Conservation (phyloP, 768 basidiomycete genomes). For the Boletus subparvulus region DNA sequence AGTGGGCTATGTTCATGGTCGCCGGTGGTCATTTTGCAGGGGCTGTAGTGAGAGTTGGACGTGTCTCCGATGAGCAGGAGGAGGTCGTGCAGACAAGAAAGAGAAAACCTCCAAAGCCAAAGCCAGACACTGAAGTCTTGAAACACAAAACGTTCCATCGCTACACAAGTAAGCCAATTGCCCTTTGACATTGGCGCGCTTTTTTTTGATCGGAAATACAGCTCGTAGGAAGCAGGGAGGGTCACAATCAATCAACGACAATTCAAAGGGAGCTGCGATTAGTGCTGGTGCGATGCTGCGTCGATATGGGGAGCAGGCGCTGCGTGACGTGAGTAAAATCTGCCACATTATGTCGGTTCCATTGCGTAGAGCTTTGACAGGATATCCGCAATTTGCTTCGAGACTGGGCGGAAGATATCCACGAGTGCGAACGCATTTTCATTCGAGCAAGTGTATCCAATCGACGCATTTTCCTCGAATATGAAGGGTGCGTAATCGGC, state of each 20-base stretch:
- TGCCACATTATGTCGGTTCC: not conserved
- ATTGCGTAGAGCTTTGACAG: slow-evolving; percentile 35
- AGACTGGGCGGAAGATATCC: slow-evolving; percentile 88
- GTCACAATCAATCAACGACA: slow-evolving; percentile 88
- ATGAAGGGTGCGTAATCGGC: slow-evolving; percentile 71
- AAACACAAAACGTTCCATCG: slow-evolving; percentile 96
- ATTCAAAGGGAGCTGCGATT: slow-evolving; percentile 87
- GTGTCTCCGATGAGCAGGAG: slow-evolving; percentile 44
- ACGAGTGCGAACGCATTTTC: slow-evolving; percentile 86
- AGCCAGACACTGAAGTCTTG: slow-evolving; percentile 78
- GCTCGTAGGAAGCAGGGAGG: slow-evolving; percentile 98
- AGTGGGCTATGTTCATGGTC: slow-evolving; percentile 94
- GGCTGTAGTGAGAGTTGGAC: slow-evolving; percentile 73
- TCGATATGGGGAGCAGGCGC: slow-evolving; percentile 91
- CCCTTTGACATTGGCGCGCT: not conserved
- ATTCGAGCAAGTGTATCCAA: slow-evolving; percentile 88
- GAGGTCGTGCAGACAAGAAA: slow-evolving; percentile 42
- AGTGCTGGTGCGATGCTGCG: slow-evolving; percentile 93
- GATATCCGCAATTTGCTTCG: slow-evolving; percentile 83
- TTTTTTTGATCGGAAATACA: slow-evolving; percentile 35
- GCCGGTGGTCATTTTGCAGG: slow-evolving; percentile 99
- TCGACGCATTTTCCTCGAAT: slow-evolving; percentile 85
- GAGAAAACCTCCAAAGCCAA: slow-evolving; percentile 62
- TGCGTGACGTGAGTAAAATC: slow-evolving; percentile 72
- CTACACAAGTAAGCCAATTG: slow-evolving; percentile 79